Percentiles rank a stretch among this genome's conserved stretches.
Evolutionary conservation across 2,329 filamentous ascomycete genomes (phyloP).

Genomic region (Nigrospora osmanthi): DNA sequence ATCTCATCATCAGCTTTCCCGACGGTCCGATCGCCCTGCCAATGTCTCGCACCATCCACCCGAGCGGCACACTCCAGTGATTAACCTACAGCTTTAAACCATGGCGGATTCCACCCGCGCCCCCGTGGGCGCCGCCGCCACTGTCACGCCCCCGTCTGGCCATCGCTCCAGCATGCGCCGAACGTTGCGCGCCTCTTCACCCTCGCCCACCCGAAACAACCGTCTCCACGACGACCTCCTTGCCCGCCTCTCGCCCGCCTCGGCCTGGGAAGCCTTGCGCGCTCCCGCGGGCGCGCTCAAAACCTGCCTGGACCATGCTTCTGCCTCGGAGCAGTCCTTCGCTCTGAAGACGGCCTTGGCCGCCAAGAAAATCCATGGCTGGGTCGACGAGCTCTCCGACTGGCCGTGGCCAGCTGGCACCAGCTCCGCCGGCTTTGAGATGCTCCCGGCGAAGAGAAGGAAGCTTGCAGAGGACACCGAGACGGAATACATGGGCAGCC

Average conservation of each 20-base stretch:
- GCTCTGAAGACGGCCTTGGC: conserved; percentile 63
- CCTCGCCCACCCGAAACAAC: conserved; percentile 38
- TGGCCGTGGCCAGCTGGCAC: conserved; percentile 49
- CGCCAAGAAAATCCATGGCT: conserved; percentile 63
- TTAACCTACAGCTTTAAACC: conserved; percentile 12
- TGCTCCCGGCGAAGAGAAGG: conserved; percentile 32
- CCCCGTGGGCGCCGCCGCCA: conserved; percentile 8
- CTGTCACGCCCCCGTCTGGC: conserved; percentile 23
- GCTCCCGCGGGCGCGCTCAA: conserved; percentile 44
- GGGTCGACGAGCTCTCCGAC: conserved; percentile 61
- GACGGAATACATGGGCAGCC: conserved; percentile 57
- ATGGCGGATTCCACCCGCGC: conserved; percentile 22
- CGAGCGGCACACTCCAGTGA: conserved; percentile 5
- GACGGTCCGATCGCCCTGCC: not conserved
- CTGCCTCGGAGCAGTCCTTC: conserved; percentile 60
- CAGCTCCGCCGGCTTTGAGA: conserved; percentile 47
- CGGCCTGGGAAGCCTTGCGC: conserved; percentile 52
- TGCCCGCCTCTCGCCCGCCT: conserved; percentile 50
- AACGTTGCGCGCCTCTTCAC: conserved; percentile 28
- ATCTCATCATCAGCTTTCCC: not conserved
- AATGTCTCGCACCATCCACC: conserved; percentile 5
- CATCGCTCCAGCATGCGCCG: conserved; percentile 29
- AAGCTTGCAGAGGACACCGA: conserved; percentile 23
- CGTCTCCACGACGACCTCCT: conserved; percentile 49
- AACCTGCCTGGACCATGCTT: conserved; percentile 54